Percentiles rank a stretch among this genome's conserved stretches.
phyloP scores from a whole-genome alignment of 306 rosid species.

The Prunus davidiana region DNA sequence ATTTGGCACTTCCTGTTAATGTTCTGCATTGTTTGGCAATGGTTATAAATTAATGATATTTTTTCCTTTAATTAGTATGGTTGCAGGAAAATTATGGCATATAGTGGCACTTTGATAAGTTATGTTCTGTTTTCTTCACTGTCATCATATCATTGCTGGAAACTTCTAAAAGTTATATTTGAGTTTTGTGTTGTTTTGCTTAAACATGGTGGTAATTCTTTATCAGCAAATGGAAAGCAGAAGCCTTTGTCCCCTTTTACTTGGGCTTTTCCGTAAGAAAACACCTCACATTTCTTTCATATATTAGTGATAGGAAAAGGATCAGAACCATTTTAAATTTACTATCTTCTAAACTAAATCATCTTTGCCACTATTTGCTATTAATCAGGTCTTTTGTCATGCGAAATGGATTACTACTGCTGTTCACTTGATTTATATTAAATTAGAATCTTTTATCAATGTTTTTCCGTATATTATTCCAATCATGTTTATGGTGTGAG shows the following conservation, averaged over 20 bases:
- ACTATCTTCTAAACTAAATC: neutral
- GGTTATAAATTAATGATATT: neutral
- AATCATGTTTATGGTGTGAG: neutral
- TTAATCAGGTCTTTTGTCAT: neutral
- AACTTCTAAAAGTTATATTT: neutral
- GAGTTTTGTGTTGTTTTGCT: neutral
- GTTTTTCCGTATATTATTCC: neutral
- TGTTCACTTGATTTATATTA: neutral
- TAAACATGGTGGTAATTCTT: neutral
- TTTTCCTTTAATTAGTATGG: neutral
- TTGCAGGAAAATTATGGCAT: neutral
- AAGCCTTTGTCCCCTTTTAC: neutral
- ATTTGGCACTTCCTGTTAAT: conserved; percentile 1
- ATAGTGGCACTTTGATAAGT: no score
- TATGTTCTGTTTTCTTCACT: no score
- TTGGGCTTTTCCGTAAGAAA: neutral
- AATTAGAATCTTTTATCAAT: no score
- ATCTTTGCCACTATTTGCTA: neutral
- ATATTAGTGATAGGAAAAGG: neutral
- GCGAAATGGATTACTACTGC: neutral
- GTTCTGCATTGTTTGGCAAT: neutral
- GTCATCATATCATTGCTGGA: no score
- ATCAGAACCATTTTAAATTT: neutral
- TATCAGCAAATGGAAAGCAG: neutral
- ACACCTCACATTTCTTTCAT: neutral